Conservation (phyloP, 2,329 filamentous ascomycete genomes). For the Cordyceps sp. region DNA sequence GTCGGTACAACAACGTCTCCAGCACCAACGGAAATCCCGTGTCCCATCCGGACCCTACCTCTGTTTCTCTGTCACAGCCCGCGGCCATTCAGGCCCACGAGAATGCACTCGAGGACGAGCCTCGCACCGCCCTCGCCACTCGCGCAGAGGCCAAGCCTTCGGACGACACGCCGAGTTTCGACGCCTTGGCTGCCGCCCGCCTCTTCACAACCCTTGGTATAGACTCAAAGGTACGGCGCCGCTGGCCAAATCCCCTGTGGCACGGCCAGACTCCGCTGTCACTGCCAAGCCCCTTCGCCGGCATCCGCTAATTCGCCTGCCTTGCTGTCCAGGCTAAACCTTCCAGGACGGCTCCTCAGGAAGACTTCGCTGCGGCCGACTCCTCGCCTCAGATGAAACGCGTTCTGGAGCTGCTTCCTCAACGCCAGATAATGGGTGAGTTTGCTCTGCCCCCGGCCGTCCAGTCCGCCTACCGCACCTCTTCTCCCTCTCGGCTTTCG, state of each 20-base stretch:
- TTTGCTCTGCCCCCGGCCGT: not conserved
- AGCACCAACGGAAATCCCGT: not conserved
- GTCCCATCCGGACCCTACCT: not conserved
- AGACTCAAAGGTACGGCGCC: conserved; percentile 4
- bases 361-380: conserved; percentile 6
- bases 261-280: no score
- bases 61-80: not conserved
- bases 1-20: conserved; percentile 8
- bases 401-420: conserved; percentile 9
- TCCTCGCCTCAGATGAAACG: conserved; percentile 9
- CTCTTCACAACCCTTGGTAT: conserved; percentile 8
- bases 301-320: not conserved
- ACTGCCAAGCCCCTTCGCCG: no score
- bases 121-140: not conserved
- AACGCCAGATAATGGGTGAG: conserved; percentile 11
- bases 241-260: no score
- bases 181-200: conserved; percentile 7
- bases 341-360: conserved; percentile 3
- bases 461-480: not conserved
- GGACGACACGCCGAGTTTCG: conserved; percentile 4
- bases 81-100: not conserved
- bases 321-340: not conserved
- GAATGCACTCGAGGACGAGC: not conserved
- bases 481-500: not conserved
- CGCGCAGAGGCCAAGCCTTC: not conserved